Evolutionary conservation across 768 basidiomycete species (phyloP), one percentile per base, ranked within the genome.

Genomic region (Naganishia kalamii): DNA sequence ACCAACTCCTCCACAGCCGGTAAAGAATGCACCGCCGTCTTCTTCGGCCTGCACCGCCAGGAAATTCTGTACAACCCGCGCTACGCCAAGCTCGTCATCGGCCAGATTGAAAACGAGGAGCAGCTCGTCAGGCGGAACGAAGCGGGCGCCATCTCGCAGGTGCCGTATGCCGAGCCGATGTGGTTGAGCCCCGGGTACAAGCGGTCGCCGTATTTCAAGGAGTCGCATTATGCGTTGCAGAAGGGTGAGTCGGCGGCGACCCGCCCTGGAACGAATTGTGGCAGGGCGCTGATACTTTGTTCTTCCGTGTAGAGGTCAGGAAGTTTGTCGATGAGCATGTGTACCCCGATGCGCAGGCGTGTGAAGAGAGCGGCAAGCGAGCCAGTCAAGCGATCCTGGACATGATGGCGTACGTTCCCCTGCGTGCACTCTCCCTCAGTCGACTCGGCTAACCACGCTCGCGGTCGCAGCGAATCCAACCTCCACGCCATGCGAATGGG

Each of bases 401-500:
- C 70, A 85, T 85, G 67, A 88, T 94, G 88, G 85, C 89, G 87
- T 90, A n/a, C n/a, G n/a, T n/a, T n/a, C n/a, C n/a, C n/a, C n/a
- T n/a, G n/a, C n/a, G n/a, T n/a, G 17, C 10, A 52, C 13, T 50
- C 35, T 19, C 51, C 51, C 17, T 29, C 37, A 13, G 27, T 44
- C 33, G n/a, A 48, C 17, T 29, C 32, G 6, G 37, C 27, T 4
- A 25, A 6, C 23, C 32, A 21, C 21, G 75, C 74, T 32, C 52
- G 54, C 77, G n/a, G 3, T 17, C 51, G 64, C 70, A 91, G 90
- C 25, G 85, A 85, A 57, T 60, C 84, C 32, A 86, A 91, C 71
- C 62, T 97, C 21, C 88, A 90, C 74, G 89, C 90, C 15, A 94
- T 96, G 90, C 83, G 89, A 23, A 82, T 93, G 79, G 94, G 94